phyloP scores from a whole-genome alignment of 345 rosid genomes.

The Gossypium mustelinum region DNA sequence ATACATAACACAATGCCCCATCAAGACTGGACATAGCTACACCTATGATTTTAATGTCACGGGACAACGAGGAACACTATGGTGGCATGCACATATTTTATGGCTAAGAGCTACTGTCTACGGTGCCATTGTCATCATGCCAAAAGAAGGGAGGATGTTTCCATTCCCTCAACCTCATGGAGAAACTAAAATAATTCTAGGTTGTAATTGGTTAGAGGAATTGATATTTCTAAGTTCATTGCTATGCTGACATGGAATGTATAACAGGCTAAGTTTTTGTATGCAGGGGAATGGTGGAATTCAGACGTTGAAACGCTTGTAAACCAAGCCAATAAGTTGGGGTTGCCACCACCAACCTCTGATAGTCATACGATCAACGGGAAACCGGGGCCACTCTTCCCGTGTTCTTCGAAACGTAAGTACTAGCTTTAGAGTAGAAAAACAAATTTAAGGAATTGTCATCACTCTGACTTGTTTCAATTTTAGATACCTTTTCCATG shows the following conservation, averaged over 20 bases:
- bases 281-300: neutral
- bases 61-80: neutral
- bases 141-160: neutral
- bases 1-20: neutral
- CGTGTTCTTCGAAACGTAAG: neutral
- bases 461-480: neutral
- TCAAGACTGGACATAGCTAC: neutral
- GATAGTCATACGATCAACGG: neutral
- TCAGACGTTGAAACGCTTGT: neutral
- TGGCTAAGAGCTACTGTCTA: neutral
- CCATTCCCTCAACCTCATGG: slow-evolving; percentile 2
- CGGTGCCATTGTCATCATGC: neutral
- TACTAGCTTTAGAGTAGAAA: neutral
- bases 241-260: neutral
- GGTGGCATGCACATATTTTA: neutral
- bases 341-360: neutral
- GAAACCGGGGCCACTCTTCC: neutral
- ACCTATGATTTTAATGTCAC: neutral
- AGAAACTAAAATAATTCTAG: neutral
- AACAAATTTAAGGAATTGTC: neutral
- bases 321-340: neutral
- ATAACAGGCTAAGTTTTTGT: neutral
- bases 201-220: neutral
- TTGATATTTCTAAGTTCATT: neutral
- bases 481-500: slow-evolving; percentile 34